Conservation (phyloP, 179 eudicot species). For the Pouteria campechiana region DNA sequence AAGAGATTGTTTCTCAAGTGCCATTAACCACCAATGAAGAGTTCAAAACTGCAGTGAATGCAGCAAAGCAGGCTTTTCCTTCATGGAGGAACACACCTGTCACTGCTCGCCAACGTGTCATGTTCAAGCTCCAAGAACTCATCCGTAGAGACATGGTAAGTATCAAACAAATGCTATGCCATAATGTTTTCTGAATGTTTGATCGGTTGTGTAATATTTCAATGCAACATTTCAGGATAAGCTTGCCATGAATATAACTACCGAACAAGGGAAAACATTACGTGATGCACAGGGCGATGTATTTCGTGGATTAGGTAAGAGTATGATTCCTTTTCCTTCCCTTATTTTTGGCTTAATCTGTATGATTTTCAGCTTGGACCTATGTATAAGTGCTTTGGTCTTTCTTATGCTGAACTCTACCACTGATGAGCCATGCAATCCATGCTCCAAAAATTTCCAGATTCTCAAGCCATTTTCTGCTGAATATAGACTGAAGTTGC, state of each 20-base stretch:
- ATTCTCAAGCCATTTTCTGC: no score
- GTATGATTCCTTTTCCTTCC: no score
- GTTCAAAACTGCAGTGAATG: constrained; percentile 72
- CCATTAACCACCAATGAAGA: constrained; percentile 84
- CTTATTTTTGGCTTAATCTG: no score
- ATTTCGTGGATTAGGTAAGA: constrained; percentile 87
- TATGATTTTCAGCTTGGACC: no score
- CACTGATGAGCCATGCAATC: no score
- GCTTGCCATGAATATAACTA: constrained; percentile 68
- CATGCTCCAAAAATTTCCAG: no score
- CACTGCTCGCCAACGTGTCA: constrained; percentile 71
- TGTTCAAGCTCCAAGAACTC: constrained; percentile 89
- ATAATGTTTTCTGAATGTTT: neutral
- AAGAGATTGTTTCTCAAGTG: constrained; percentile 78
- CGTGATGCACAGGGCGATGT: constrained; percentile 95
- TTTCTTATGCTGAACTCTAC: neutral
- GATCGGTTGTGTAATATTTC: neutral
- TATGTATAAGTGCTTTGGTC: neutral
- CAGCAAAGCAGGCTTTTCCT: constrained; percentile 83
- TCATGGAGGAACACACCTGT: constrained; percentile 84
- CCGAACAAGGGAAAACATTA: constrained; percentile 91
- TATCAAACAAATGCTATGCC: no score
- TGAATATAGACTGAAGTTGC: no score
- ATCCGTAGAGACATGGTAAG: constrained; percentile 84
- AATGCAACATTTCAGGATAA: constrained; percentile 45